These are phyloP conservation scores for Diaporthe citrichinensis DNA, from an alignment of 2,329 filamentous ascomycete genomes.

Conservation along the genomic window DNA sequence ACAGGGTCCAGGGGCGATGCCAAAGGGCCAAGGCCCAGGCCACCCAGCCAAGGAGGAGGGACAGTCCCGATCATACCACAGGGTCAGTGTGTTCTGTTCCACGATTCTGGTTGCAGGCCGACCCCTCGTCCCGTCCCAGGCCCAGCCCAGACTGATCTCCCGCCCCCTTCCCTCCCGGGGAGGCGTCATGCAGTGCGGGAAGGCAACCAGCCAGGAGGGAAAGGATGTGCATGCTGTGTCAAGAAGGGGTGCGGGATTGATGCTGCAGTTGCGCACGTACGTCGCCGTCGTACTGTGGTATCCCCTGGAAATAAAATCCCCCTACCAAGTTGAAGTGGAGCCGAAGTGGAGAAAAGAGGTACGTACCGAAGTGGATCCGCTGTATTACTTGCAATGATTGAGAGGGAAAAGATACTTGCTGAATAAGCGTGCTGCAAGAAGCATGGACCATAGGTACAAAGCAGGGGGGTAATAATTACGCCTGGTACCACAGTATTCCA, in stretches of 20 bases:
- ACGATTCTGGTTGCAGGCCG: constrained; percentile 34
- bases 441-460: too few species aligned
- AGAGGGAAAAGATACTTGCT: too few species aligned
- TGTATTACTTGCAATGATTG: too few species aligned
- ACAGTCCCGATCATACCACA: constrained; percentile 27
- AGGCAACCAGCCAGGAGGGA: constrained; percentile 21
- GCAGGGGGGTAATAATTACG: too few species aligned
- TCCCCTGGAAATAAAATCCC: too few species aligned
- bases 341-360: too few species aligned
- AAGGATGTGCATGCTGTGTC: constrained; percentile 22
- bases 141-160: constrained; percentile 24
- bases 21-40: background rate
- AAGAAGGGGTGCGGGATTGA: background rate
- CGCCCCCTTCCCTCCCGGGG: constrained; percentile 4
- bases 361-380: too few species aligned
- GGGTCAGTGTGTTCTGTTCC: constrained; percentile 32
- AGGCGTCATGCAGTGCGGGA: constrained; percentile 33
- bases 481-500: background rate
- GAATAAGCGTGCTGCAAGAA: too few species aligned
- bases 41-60: background rate
- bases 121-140: constrained; percentile 30
- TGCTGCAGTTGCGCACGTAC: constrained; percentile 24
- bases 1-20: constrained; percentile 16
- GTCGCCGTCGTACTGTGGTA: background rate
- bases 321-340: too few species aligned